These are phyloP conservation scores for Phytopythium vexans DNA, from an alignment of 352 stramenopile species.

Conservation along the genomic window DNA sequence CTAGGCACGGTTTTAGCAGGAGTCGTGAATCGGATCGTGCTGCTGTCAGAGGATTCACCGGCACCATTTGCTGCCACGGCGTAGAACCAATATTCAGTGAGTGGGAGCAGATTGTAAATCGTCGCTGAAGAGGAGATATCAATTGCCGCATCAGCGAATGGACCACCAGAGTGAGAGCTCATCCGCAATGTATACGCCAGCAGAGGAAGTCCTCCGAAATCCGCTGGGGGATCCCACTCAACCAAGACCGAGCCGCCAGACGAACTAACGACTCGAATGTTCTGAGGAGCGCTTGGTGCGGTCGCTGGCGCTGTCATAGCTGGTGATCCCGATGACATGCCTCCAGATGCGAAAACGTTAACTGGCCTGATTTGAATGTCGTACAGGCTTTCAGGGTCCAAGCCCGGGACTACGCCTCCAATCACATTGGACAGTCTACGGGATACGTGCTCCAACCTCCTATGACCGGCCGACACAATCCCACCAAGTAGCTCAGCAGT, in stretches of 20 bases:
- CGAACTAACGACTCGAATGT: slow-evolving; percentile 5
- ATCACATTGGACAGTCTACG: slow-evolving; percentile 10
- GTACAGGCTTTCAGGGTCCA: slow-evolving; percentile 56
- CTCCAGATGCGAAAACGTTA: slow-evolving; percentile 25
- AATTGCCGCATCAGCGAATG: slow-evolving; percentile 19
- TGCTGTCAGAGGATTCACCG: slow-evolving; percentile 27
- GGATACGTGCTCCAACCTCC: slow-evolving; percentile 7
- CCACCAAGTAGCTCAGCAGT: background rate
- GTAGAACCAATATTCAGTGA: slow-evolving; percentile 40
- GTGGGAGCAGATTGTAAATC: slow-evolving; percentile 21
- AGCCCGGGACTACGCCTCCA: slow-evolving; percentile 27
- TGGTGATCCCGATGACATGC: slow-evolving; percentile 17
- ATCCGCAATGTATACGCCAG: slow-evolving; percentile 34
- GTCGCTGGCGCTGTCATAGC: slow-evolving; percentile 30
- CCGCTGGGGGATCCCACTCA: slow-evolving; percentile 31
- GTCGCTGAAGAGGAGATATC: slow-evolving; percentile 8
- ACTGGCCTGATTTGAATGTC: slow-evolving; percentile 38
- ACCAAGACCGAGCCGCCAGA: slow-evolving; percentile 41
- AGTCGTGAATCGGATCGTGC: slow-evolving; percentile 17
- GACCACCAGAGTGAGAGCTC: too few relatives aligned
- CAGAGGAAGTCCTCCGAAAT: slow-evolving; percentile 44
- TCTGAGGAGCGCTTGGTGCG: slow-evolving; percentile 21
- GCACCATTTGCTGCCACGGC: slow-evolving; percentile 30
- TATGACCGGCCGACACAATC: too few relatives aligned
- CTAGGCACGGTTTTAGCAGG: slow-evolving; percentile 19